Evolutionary conservation across 352 stramenopile genomes (phyloP).

Genomic region (Pythium volutum): DNA sequence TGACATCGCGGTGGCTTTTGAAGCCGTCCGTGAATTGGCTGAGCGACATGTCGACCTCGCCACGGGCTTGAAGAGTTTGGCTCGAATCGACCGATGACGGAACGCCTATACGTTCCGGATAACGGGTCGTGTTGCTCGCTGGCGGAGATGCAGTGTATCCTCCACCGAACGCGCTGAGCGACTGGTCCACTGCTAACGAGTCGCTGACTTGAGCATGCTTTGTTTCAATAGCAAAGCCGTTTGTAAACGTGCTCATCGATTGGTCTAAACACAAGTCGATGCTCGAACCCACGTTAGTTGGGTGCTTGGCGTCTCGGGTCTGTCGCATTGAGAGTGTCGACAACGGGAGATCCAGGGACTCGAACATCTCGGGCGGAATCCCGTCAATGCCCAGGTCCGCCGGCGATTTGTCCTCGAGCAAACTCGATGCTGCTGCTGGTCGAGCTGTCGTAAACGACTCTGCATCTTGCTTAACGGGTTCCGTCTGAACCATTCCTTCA

Average conservation of each 20-base stretch:
- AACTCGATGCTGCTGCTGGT: background rate
- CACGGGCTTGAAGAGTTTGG: background rate
- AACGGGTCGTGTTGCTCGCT: background rate
- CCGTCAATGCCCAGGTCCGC: constrained; percentile 4
- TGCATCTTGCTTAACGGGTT: background rate
- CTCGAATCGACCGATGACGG: background rate
- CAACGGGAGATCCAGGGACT: constrained; percentile 37
- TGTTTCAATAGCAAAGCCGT: constrained; percentile 13
- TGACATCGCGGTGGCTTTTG: background rate
- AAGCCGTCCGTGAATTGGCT: constrained; percentile 42
- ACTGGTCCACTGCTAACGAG: constrained; percentile 14
- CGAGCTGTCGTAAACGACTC: background rate
- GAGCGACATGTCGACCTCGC: constrained; percentile 32
- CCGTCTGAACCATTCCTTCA: background rate
- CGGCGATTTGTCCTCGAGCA: background rate
- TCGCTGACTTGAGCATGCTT: background rate
- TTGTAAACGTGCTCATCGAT: constrained; percentile 29
- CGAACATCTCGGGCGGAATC: constrained; percentile 45
- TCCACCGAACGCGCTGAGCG: constrained; percentile 24
- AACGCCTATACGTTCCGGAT: background rate
- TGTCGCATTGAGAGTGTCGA: constrained; percentile 8
- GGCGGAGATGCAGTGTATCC: constrained; percentile 16
- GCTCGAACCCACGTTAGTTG: constrained; percentile 7
- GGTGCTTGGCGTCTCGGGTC: background rate
- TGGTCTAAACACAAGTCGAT: constrained; percentile 20